These are phyloP conservation scores for Rhodotorula sp. DNA, from an alignment of 1,284 basidiomycete genomes.

Conservation along the genomic window DNA sequence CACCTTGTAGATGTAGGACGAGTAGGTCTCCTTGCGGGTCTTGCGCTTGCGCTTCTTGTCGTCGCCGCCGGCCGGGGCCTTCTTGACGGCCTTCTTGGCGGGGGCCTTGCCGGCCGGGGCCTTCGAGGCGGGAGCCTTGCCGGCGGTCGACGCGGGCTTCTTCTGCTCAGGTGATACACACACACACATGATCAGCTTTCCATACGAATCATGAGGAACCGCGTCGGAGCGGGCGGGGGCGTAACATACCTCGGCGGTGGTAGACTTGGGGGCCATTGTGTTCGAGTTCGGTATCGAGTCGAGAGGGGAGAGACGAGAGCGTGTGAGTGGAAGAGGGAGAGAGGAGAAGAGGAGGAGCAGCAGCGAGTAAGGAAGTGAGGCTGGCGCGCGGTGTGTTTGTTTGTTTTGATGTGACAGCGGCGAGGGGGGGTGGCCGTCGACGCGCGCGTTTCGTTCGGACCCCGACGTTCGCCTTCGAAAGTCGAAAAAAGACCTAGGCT, in stretches of 20 bases:
- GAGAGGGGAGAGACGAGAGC: background rate
- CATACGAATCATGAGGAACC: background rate
- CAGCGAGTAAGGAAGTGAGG: background rate
- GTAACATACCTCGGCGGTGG: slow-evolving; percentile 57
- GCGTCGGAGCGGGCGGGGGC: background rate
- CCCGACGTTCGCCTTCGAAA: background rate
- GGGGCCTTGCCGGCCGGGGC: slow-evolving; percentile 72
- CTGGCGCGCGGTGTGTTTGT: background rate
- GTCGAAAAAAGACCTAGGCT: no score
- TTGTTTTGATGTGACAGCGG: background rate
- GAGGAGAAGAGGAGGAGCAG: slow-evolving; percentile 15
- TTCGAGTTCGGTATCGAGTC: background rate
- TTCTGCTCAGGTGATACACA: slow-evolving; percentile 7
- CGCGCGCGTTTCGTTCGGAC: no score
- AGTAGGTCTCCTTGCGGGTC: slow-evolving; percentile 51
- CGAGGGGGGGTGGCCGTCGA: no score
- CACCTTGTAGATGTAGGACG: slow-evolving; percentile 12
- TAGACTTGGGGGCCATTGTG: slow-evolving; percentile 72
- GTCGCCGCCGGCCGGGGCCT: slow-evolving; percentile 56
- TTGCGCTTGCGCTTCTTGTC: slow-evolving; percentile 91
- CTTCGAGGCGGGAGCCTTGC: slow-evolving; percentile 62
- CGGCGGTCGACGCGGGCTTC: slow-evolving; percentile 45
- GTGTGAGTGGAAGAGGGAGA: background rate
- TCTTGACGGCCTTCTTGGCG: slow-evolving; percentile 61
- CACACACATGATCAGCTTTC: no score